A percentile compares a stretch with the other conserved stretches of the same genome.
Conservation (phyloP, 2,329 filamentous ascomycete genomes). For the Teratosphaeria zuluensis region DNA sequence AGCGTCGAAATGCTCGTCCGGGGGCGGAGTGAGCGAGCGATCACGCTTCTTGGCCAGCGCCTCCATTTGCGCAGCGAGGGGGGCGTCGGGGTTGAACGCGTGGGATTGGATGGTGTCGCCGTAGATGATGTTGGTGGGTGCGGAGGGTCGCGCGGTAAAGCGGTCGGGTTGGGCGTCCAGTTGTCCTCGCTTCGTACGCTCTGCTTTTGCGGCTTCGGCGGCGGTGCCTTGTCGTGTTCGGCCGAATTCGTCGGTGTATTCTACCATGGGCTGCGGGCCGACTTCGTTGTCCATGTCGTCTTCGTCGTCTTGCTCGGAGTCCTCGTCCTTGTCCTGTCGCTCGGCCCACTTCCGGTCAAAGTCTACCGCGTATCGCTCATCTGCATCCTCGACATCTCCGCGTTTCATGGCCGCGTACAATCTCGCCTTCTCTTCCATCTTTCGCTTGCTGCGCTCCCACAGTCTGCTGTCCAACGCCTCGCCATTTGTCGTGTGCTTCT, state of each 20-base stretch:
- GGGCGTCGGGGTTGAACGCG: slow-evolving; percentile 70
- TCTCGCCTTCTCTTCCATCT: slow-evolving; percentile 83
- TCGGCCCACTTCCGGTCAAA: slow-evolving; percentile 96
- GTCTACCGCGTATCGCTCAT: slow-evolving; percentile 64
- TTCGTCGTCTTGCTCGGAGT: slow-evolving; percentile 29
- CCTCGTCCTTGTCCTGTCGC: slow-evolving; percentile 32
- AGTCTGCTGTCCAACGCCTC: slow-evolving; percentile 49
- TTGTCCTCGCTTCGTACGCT: slow-evolving; percentile 47
- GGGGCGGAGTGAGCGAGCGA: slow-evolving; percentile 68
- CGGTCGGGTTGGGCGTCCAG: slow-evolving; percentile 51
- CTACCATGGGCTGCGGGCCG: slow-evolving; percentile 56
- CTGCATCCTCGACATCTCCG: slow-evolving; percentile 60
- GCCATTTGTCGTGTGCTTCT: slow-evolving; percentile 55
- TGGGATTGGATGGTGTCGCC: slow-evolving; percentile 75
- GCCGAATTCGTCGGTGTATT: slow-evolving; percentile 88
- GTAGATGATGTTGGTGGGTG: slow-evolving; percentile 65
- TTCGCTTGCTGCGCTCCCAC: slow-evolving; percentile 60
- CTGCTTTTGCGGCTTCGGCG: slow-evolving; percentile 55
- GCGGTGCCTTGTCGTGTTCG: slow-evolving; percentile 65
- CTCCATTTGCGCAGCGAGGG: slow-evolving; percentile 59
- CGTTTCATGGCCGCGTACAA: slow-evolving; percentile 84
- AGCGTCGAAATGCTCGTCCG: slow-evolving; percentile 76
- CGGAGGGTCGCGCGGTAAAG: slow-evolving; percentile 57
- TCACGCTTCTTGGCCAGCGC: slow-evolving; percentile 69
- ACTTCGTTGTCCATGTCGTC: slow-evolving; percentile 28